Evolutionary conservation across 768 basidiomycete genomes (phyloP).

Genomic region (Calocybe indica): DNA sequence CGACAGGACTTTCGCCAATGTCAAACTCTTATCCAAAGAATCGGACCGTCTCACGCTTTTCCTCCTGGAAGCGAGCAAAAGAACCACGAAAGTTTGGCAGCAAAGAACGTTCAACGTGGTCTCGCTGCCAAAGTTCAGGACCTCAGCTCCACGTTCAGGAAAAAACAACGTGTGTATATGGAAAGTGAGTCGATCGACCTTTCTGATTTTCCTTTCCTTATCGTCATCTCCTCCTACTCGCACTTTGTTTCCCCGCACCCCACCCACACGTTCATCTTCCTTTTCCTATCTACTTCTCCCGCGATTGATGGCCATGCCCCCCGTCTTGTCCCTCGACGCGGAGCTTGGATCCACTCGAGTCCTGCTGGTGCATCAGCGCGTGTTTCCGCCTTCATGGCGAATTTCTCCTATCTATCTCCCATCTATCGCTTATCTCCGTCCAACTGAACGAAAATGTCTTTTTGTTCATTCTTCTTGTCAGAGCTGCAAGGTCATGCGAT

Average conservation of each 20-base stretch:
- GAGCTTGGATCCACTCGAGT: too few species aligned
- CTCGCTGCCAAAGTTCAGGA: constrained; percentile 97
- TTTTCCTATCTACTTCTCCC: constrained; percentile 11
- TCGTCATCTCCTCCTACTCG: background rate
- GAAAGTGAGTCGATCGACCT: constrained; percentile 65
- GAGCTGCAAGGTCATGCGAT: constrained; percentile 97
- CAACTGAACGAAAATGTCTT: background rate
- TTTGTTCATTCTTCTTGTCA: constrained; percentile 2
- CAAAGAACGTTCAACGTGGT: constrained; percentile 92
- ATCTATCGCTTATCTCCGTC: too few species aligned
- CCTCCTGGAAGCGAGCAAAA: constrained; percentile 44
- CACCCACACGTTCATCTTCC: constrained; percentile 10
- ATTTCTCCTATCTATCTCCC: too few species aligned
- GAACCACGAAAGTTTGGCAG: constrained; percentile 53
- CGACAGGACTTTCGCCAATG: constrained; percentile 61
- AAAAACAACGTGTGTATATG: constrained; percentile 98
- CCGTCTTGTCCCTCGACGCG: too few species aligned
- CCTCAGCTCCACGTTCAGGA: constrained; percentile 85
- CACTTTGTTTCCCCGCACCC: constrained; percentile 8
- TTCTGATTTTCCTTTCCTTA: constrained; percentile 5
- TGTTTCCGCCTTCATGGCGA: too few species aligned
- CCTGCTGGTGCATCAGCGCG: too few species aligned
- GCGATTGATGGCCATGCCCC: constrained; percentile 5
- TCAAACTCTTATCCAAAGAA: constrained; percentile 68
- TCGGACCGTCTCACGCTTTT: constrained; percentile 60